A percentile compares a stretch with the other conserved stretches of the same genome.
phyloP scores from a whole-genome alignment of 2,329 filamentous ascomycete genomes.

The Emmonsia crescens region DNA sequence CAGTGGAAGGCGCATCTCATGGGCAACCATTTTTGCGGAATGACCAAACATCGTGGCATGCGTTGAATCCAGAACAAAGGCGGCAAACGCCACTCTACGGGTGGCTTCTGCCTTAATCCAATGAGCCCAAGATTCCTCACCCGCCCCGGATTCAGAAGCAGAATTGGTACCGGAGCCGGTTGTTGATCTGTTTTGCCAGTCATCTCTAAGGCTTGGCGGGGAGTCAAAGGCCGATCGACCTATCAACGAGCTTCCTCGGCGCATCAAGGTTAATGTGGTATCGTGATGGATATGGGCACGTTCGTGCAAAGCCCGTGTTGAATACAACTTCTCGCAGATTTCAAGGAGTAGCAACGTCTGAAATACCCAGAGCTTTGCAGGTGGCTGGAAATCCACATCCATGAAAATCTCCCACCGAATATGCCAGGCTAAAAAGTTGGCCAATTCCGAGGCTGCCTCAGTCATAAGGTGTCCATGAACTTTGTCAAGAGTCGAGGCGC shows the following conservation, averaged over 20 bases:
- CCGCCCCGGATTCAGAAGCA: constrained; percentile 54
- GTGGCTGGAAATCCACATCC: constrained; percentile 77
- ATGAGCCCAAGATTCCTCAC: constrained; percentile 87
- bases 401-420: constrained; percentile 95
- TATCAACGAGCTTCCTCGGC: constrained; percentile 80
- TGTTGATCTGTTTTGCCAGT: constrained; percentile 33
- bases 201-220: constrained; percentile 62
- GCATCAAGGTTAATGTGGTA: constrained; percentile 90
- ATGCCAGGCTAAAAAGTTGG: constrained; percentile 85
- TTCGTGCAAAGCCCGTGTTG: constrained; percentile 82
- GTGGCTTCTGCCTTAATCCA: constrained; percentile 96
- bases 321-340: constrained; percentile 96
- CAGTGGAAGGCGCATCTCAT: constrained; percentile 82
- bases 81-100: constrained; percentile 77
- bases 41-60: constrained; percentile 98
- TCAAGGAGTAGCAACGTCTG: constrained; percentile 82
- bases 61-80: constrained; percentile 89
- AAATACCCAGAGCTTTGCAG: constrained; percentile 92
- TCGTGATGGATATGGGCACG: constrained; percentile 94
- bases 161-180: constrained; percentile 32
- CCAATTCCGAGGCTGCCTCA: constrained; percentile 66
- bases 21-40: constrained; percentile 90
- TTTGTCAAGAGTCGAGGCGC: constrained; percentile 79
- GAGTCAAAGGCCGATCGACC: constrained; percentile 77
- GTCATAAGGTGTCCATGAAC: constrained; percentile 63